These are phyloP conservation scores for Solanum appendiculatum DNA, from an alignment of 257 asterid species.

Conservation along the genomic window DNA sequence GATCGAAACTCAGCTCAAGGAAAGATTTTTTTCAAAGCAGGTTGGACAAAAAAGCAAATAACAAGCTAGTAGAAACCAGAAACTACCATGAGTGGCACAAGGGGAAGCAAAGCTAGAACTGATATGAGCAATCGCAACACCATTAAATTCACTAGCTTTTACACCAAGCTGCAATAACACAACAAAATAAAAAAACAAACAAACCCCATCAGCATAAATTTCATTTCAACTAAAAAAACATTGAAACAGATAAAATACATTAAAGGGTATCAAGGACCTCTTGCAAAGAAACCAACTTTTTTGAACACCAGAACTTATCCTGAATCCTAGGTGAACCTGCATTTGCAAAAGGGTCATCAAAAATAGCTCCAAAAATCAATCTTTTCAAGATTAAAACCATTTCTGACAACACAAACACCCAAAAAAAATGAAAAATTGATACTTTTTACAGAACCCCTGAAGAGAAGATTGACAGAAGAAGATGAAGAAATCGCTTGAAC, in stretches of 20 bases:
- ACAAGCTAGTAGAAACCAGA: not conserved
- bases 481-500: conserved; percentile 40
- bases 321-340: conserved; percentile 21
- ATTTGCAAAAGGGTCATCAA: not conserved
- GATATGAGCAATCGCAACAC: conserved; percentile 34
- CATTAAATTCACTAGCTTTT: conserved; percentile 46
- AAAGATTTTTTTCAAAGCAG: not conserved
- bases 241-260: not conserved
- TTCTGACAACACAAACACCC: not conserved
- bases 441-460: conserved; percentile 36
- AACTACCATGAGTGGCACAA: conserved; percentile 32
- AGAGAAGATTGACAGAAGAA: conserved; percentile 31
- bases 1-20: not conserved
- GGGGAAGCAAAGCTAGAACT: conserved; percentile 14
- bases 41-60: not conserved
- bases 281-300: conserved; percentile 19
- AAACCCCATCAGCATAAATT: not conserved
- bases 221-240: not conserved
- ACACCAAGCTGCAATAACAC: conserved; percentile 40
- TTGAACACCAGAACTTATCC: conserved; percentile 15
- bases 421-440: not conserved
- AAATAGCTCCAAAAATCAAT: not conserved
- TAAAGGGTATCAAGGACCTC: conserved; percentile 23
- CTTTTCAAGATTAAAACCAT: not conserved
- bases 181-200: not conserved